Evolutionary conservation across 2,329 filamentous ascomycete species (phyloP), one percentile per base, ranked within the genome.

Genomic region (Aspergillus costaricaensis): DNA sequence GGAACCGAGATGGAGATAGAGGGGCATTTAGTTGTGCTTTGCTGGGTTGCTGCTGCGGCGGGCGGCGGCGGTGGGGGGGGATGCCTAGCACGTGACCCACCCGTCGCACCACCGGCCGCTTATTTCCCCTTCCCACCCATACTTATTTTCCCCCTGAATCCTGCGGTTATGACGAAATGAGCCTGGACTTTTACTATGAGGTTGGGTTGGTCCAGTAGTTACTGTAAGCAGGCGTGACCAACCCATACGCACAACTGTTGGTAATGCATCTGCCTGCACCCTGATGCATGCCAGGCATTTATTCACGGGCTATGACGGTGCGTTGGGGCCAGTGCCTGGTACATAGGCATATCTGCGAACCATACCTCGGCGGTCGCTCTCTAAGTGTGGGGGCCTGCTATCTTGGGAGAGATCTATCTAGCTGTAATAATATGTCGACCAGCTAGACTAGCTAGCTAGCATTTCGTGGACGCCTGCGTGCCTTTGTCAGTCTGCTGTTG

Each of bases 11-110:
- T 67, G 66, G 64, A 73, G 69, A 73, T 70, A 71, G 73, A 74
- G 72, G 72, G 72, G 73, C 71, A 73, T 66, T 66, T 62, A 67
- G 69, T 73, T 73, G 68, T 65, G 65, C 65, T 69, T 36, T 68
- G 62, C 63, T 44, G 41, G 63, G 55, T 14, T 36, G 32, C 32
- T 65, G 62, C 60, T 58, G 58, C 59, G 60, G 68, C 68, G 68
- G 53, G 9, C 39, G 53, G 39, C 53, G 65, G 44, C 44, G 50
- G 38, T 70, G 65, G 70, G 72, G 72, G 72, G 71, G 67, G 55
- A 54, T 19, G 38, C 10, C 3, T 32, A 6, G 56, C 66, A 68
- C 67, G 67, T 68, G 67, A 65, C 58, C 57, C 32, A 51, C 60
- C 62, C 41, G 56, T 65, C 62, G 62, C 66, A 62, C 62, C 65